Percentiles rank a stretch among this genome's conserved stretches.
Evolutionary conservation across 2,329 filamentous ascomycete genomes (phyloP).

Genomic region (Aspergillus thermomutatus): DNA sequence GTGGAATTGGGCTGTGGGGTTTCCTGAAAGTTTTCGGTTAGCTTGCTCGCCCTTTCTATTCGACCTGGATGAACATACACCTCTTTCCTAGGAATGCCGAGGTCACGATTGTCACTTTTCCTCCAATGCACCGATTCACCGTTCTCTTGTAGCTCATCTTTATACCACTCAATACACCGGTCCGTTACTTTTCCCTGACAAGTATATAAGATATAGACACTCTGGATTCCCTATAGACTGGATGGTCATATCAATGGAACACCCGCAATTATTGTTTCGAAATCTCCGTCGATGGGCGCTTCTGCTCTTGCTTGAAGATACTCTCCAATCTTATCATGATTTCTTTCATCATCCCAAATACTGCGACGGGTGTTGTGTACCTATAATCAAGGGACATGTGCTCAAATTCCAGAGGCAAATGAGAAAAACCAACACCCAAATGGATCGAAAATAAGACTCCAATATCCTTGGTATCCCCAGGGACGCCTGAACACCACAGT

Average conservation of each 20-base stretch:
- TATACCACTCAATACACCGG: background rate
- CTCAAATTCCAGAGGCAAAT: background rate
- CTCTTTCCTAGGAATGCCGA: background rate
- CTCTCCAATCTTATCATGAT: background rate
- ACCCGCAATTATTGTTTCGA: background rate
- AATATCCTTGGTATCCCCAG: background rate
- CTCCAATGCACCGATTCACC: background rate
- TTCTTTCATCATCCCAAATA: background rate
- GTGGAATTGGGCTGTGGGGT: conserved; percentile 82
- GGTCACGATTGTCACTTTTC: background rate
- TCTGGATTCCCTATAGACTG: background rate
- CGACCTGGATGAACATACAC: background rate
- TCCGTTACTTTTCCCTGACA: background rate
- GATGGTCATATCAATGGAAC: background rate
- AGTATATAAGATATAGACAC: background rate
- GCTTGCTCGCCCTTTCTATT: conserved; percentile 8
- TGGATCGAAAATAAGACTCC: background rate
- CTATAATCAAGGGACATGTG: background rate
- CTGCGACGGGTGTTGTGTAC: background rate
- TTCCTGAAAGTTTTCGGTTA: conserved; percentile 82
- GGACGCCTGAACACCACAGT: background rate
- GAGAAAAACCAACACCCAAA: background rate
- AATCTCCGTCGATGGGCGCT: background rate
- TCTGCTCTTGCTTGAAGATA: background rate
- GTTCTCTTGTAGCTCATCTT: background rate